Evolutionary conservation across 2,329 filamentous ascomycete genomes (phyloP).

Genomic region (Claviceps cyperi): DNA sequence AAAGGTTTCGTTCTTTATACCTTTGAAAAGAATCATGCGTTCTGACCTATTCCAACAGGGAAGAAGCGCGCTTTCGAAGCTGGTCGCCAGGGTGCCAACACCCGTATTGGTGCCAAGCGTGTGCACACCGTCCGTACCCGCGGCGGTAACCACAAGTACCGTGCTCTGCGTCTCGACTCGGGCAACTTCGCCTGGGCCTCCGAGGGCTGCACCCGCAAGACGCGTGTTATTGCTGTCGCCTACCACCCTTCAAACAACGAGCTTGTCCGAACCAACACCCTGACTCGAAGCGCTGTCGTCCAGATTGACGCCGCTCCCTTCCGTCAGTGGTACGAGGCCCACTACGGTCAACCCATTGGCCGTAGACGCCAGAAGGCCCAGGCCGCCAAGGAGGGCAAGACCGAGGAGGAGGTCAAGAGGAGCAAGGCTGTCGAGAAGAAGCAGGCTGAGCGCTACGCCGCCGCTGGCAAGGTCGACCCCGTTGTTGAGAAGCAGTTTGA

Average conservation of each 20-base stretch:
- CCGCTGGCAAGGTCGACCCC: slow-evolving; percentile 79
- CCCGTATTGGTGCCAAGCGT: slow-evolving; percentile 94
- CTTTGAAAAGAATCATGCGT: slow-evolving; percentile 38
- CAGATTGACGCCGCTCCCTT: slow-evolving; percentile 98
- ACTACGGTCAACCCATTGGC: slow-evolving; percentile 87
- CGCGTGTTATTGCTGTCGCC: slow-evolving; percentile 93
- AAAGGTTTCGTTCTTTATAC: not conserved
- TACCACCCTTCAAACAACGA: slow-evolving; percentile 99
- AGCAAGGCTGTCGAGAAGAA: slow-evolving; percentile 92
- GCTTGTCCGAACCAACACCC: slow-evolving; percentile 98
- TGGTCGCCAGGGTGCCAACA: slow-evolving; percentile 98
- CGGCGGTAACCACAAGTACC: slow-evolving; percentile 99
- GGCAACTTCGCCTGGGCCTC: slow-evolving; percentile 99
- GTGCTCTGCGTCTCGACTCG: slow-evolving; percentile 92
- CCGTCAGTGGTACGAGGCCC: slow-evolving; percentile 99
- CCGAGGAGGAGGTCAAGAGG: slow-evolving; percentile 70
- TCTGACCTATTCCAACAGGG: slow-evolving; percentile 62
- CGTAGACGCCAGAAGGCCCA: slow-evolving; percentile 81
- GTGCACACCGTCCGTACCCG: slow-evolving; percentile 94
- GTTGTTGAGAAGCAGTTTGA: slow-evolving; percentile 98
- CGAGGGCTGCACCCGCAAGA: slow-evolving; percentile 96
- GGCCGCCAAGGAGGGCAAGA: slow-evolving; percentile 42
- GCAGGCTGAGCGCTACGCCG: slow-evolving; percentile 75
- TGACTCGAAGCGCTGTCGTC: slow-evolving; percentile 97
- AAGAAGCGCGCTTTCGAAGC: slow-evolving; percentile 99